These are phyloP conservation scores for Tetracladium setigerum DNA, from an alignment of 495 filamentous ascomycete species.

Conservation along the genomic window DNA sequence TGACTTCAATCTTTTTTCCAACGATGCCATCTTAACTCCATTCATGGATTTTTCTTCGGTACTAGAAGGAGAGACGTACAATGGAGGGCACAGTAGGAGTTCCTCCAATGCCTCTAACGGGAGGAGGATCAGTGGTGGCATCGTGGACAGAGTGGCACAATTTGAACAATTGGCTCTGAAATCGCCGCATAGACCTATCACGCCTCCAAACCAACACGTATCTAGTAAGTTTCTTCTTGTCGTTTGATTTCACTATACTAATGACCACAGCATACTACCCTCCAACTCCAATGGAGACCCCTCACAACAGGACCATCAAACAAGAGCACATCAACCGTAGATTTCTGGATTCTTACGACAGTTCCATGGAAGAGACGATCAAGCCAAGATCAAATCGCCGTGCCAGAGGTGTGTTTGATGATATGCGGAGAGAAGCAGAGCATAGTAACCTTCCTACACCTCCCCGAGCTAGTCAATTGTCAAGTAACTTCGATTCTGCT, in stretches of 20 bases:
- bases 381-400: constrained; percentile 33
- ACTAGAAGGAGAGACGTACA: constrained; percentile 9
- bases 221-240: constrained; percentile 38
- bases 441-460: constrained; percentile 40
- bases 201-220: constrained; percentile 47
- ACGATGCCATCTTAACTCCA: constrained; percentile 15
- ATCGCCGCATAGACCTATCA: constrained; percentile 42
- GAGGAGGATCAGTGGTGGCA: constrained; percentile 44
- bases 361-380: constrained; percentile 51
- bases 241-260: constrained; percentile 2
- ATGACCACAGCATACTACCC: constrained; percentile 36
- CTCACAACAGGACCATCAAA: constrained; percentile 31
- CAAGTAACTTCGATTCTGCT: constrained; percentile 35
- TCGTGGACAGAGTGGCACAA: constrained; percentile 43
- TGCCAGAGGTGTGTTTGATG: constrained; percentile 28
- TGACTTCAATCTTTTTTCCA: constrained; percentile 18
- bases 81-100: constrained; percentile 20
- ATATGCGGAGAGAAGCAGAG: constrained; percentile 21
- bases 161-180: constrained; percentile 38
- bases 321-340: constrained; percentile 28
- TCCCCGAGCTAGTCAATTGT: constrained; percentile 23
- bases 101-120: constrained; percentile 26
- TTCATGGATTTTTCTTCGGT: constrained; percentile 19
- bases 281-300: constrained; percentile 39
- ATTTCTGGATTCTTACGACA: constrained; percentile 43